These are phyloP conservation scores for Hanseniaspora lachancei DNA, from an alignment of 805 yeast species.

Conservation along the genomic window DNA sequence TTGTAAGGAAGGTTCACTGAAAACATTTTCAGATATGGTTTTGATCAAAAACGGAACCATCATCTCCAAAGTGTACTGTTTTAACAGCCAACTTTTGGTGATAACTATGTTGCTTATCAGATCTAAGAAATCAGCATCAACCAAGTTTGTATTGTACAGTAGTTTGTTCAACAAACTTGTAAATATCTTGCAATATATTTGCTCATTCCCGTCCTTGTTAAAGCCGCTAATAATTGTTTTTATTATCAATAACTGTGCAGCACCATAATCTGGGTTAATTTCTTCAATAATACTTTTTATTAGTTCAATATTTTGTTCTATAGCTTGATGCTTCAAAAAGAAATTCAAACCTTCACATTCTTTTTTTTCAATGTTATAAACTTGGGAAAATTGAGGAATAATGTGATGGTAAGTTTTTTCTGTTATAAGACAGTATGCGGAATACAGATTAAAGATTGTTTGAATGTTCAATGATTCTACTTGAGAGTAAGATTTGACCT, in stretches of 20 bases:
- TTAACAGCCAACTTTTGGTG: constrained; percentile 43
- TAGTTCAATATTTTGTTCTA: background rate
- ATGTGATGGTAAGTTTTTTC: background rate
- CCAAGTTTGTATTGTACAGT: background rate
- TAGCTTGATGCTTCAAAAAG: background rate
- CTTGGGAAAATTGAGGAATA: constrained; percentile 1
- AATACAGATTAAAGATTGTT: background rate
- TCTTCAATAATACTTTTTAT: background rate
- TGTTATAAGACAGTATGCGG: background rate
- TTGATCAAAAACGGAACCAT: constrained; percentile 32
- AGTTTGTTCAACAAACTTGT: constrained; percentile 1
- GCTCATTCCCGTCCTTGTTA: background rate
- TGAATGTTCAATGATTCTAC: background rate
- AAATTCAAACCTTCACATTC: background rate
- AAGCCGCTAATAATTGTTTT: background rate
- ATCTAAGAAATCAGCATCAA: constrained; percentile 1
- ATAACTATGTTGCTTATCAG: background rate
- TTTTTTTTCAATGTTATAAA: background rate
- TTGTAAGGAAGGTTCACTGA: background rate
- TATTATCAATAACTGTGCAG: background rate
- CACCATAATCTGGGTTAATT: background rate
- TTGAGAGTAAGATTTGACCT: background rate
- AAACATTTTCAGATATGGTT: constrained; percentile 15
- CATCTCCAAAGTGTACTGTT: constrained; percentile 55
- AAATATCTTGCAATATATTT: background rate